Conservation (phyloP, 1,284 basidiomycete species). For the Moesziomyces antarcticus region DNA sequence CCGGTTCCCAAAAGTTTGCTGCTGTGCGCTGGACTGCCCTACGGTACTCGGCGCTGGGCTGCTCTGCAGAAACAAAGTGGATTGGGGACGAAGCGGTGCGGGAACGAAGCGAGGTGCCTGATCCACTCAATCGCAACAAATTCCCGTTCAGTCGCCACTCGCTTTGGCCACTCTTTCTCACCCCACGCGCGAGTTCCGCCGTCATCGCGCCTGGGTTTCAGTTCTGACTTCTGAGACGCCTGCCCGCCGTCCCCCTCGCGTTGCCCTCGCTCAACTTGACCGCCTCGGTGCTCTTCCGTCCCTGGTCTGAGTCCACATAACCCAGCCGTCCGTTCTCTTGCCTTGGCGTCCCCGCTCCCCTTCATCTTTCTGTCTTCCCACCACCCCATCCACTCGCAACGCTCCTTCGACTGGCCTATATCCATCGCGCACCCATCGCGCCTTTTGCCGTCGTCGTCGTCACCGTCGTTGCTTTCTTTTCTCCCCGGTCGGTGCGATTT, state of each 20-base stretch:
- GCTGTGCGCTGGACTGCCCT: too few species aligned
- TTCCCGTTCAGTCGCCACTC: background rate
- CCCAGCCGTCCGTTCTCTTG: background rate
- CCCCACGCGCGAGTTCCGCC: too few species aligned
- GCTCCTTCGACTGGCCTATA: constrained; percentile 1
- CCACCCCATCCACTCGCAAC: background rate
- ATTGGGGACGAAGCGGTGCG: background rate
- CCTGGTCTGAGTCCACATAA: background rate
- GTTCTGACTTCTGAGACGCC: too few species aligned
- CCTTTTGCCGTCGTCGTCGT: too few species aligned
- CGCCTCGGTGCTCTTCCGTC: too few species aligned
- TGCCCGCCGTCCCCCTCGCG: too few species aligned
- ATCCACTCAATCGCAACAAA: background rate
- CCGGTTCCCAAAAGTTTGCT: too few species aligned
- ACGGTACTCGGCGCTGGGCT: background rate
- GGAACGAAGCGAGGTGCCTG: background rate
- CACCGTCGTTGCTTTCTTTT: background rate
- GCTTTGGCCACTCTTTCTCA: background rate
- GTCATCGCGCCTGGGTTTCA: too few species aligned
- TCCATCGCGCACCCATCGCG: background rate
- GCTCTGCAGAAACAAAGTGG: background rate
- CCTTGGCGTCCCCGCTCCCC: background rate
- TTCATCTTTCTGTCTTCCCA: background rate
- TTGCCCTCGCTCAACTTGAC: too few species aligned
- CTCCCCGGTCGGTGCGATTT: background rate